These are phyloP conservation scores for Clonostachys rosea DNA, from an alignment of 2,329 filamentous ascomycete genomes.

Conservation along the genomic window DNA sequence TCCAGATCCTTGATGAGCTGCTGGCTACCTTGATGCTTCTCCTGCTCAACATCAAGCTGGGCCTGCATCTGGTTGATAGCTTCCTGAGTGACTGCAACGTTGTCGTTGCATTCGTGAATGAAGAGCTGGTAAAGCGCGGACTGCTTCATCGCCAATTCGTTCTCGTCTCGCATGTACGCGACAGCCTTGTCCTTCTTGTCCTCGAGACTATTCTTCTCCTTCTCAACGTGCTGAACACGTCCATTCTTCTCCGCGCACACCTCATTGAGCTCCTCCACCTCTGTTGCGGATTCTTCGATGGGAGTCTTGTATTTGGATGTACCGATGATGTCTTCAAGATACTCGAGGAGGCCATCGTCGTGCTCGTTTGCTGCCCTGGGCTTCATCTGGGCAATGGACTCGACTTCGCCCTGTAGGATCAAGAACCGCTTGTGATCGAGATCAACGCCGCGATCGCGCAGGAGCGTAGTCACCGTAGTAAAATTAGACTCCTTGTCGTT, in stretches of 20 bases:
- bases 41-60: conserved; percentile 79
- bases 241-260: conserved; percentile 92
- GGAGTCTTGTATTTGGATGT: conserved; percentile 98
- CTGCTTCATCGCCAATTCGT: conserved; percentile 85
- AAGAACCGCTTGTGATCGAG: conserved; percentile 97
- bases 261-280: conserved; percentile 91
- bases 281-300: conserved; percentile 87
- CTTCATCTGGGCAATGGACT: conserved; percentile 99
- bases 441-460: conserved; percentile 86
- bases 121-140: conserved; percentile 91
- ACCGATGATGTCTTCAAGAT: conserved; percentile 97
- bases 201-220: conserved; percentile 87
- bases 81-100: conserved; percentile 83
- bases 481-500: conserved; percentile 87
- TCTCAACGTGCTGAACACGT: conserved; percentile 95
- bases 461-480: conserved; percentile 80
- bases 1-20: conserved; percentile 87
- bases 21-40: conserved; percentile 88
- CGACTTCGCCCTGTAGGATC: conserved; percentile 95
- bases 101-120: conserved; percentile 82
- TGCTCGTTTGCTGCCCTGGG: conserved; percentile 92
- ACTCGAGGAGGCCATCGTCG: conserved; percentile 92
- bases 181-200: conserved; percentile 96
- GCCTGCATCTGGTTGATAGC: conserved; percentile 87
- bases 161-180: conserved; percentile 85